Evolutionary conservation across 352 stramenopile genomes (phyloP).

Genomic region (Peronospora belbahrii): DNA sequence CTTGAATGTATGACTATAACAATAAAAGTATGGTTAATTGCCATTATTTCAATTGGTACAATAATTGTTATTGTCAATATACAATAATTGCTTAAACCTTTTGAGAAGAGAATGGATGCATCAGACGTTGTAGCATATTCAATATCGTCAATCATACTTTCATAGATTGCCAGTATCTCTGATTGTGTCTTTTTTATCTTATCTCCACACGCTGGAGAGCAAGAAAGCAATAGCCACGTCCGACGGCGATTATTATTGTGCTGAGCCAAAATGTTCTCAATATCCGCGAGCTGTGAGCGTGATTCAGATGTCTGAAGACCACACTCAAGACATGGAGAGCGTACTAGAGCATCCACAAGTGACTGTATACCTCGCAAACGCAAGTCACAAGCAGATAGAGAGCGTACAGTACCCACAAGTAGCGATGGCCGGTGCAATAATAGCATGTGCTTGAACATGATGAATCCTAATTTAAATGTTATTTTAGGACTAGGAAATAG

Average conservation of each 20-base stretch:
- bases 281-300: constrained; percentile 14
- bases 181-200: constrained; percentile 15
- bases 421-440: background rate
- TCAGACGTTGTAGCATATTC: constrained; percentile 28
- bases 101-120: constrained; percentile 35
- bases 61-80: too few relatives aligned
- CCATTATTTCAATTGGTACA: too few relatives aligned
- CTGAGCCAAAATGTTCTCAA: constrained; percentile 17
- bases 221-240: constrained; percentile 39
- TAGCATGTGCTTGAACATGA: constrained; percentile 23
- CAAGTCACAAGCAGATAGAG: constrained; percentile 11
- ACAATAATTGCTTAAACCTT: constrained; percentile 19
- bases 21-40: too few relatives aligned
- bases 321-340: constrained; percentile 46
- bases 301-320: constrained; percentile 11
- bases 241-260: constrained; percentile 30
- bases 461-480: too few relatives aligned
- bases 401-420: constrained; percentile 3
- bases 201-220: constrained; percentile 35
- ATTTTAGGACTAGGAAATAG: too few relatives aligned
- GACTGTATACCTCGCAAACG: constrained; percentile 13
- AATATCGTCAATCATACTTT: constrained; percentile 35
- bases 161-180: constrained; percentile 33
- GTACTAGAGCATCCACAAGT: constrained; percentile 30
- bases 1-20: constrained; percentile 25